These are phyloP conservation scores for Eremochloa ophiuroides DNA, from an alignment of 176 grass and related monocot species.

Conservation along the genomic window DNA sequence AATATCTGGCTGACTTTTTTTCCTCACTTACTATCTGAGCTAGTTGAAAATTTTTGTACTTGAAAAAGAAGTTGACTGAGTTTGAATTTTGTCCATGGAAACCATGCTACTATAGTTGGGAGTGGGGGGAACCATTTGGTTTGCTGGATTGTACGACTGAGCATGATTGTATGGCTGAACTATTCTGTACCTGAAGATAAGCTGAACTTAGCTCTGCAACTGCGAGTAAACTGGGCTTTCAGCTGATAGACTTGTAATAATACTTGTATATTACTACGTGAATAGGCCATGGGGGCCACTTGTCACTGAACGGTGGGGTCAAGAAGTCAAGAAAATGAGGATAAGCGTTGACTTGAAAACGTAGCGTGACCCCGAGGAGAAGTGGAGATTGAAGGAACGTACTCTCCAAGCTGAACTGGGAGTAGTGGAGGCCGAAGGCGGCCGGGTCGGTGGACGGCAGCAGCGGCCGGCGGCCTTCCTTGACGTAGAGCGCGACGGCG, in stretches of 20 bases:
- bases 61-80: neutral
- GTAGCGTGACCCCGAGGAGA: neutral
- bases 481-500: slow-evolving; percentile 61
- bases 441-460: slow-evolving; percentile 45
- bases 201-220: too few relatives aligned
- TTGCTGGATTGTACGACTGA: too few relatives aligned
- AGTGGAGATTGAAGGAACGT: slow-evolving; percentile 16
- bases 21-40: neutral
- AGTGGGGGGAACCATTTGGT: too few relatives aligned
- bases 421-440: slow-evolving; percentile 74
- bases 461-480: slow-evolving; percentile 60
- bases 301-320: too few relatives aligned
- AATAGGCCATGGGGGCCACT: too few relatives aligned
- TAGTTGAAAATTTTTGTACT: neutral
- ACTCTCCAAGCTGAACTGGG: slow-evolving; percentile 93
- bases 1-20: neutral
- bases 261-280: too few relatives aligned
- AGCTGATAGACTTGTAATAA: too few relatives aligned
- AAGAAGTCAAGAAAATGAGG: too few relatives aligned
- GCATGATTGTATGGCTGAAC: too few relatives aligned
- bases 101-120: neutral
- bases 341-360: neutral
- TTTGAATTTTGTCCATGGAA: neutral
- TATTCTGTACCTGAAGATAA: too few relatives aligned
- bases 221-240: too few relatives aligned